Evolutionary conservation across 495 filamentous ascomycete species (phyloP).

Genomic region (Penicillium nucicola): DNA sequence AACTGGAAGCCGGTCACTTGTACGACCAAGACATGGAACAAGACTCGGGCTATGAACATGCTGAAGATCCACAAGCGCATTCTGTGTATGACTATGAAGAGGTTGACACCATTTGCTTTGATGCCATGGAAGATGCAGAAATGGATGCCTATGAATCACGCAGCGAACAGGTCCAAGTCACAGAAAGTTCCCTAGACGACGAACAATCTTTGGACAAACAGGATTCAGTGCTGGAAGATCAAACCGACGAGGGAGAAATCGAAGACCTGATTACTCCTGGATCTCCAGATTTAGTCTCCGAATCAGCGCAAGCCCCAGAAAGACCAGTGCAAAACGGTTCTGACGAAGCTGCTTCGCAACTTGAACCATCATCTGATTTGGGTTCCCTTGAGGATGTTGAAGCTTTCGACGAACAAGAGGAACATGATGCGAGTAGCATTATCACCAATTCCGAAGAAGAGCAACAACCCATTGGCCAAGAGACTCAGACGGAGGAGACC

Average conservation of each 20-base stretch:
- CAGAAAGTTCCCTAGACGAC: conserved; percentile 1
- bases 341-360: not conserved
- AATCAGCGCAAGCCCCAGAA: not conserved
- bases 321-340: not conserved
- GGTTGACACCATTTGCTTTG: conserved; percentile 22
- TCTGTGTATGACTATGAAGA: conserved; percentile 19
- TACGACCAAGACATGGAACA: not conserved
- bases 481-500: conserved; percentile 16
- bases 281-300: not conserved
- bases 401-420: conserved; percentile 2
- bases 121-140: conserved; percentile 21
- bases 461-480: conserved; percentile 15
- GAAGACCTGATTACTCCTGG: not conserved
- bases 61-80: conserved; percentile 6
- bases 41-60: not conserved
- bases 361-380: not conserved
- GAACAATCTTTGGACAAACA: conserved; percentile 1
- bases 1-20: conserved; percentile 6
- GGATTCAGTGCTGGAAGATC: not conserved
- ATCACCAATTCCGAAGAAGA: conserved; percentile 8
- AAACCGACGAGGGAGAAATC: conserved; percentile 2
- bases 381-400: not conserved
- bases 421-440: not conserved
- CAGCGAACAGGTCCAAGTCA: not conserved
- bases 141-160: conserved; percentile 3